phyloP scores from a whole-genome alignment of 306 rosid species.

The Echinosophora koreensis region DNA sequence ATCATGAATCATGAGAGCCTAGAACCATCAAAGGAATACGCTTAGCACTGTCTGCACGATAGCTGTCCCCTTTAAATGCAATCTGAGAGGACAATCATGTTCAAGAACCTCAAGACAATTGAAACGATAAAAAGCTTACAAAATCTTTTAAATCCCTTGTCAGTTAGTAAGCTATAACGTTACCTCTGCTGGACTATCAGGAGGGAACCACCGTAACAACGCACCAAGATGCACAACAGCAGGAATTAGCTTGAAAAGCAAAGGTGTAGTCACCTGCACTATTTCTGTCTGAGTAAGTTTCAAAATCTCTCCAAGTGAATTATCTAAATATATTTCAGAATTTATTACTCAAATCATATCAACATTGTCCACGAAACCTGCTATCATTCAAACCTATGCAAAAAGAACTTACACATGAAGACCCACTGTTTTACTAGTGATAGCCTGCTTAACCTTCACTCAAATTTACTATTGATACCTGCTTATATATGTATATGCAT shows the following conservation, averaged over 20 bases:
- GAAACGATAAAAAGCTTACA: slow-evolving; percentile 24
- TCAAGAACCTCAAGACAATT: slow-evolving; percentile 46
- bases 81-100: slow-evolving; percentile 67
- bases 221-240: slow-evolving; percentile 88
- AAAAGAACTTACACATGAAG: slow-evolving; percentile 29
- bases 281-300: slow-evolving; percentile 35
- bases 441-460: slow-evolving; percentile 25
- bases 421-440: slow-evolving; percentile 27
- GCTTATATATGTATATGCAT: slow-evolving; percentile 16
- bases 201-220: slow-evolving; percentile 84
- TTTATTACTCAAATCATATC: slow-evolving; percentile 31
- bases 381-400: slow-evolving; percentile 23
- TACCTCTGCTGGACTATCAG: slow-evolving; percentile 82
- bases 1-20: slow-evolving; percentile 81
- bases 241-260: slow-evolving; percentile 95
- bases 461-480: slow-evolving; percentile 32
- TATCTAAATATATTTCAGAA: slow-evolving; percentile 20
- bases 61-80: slow-evolving; percentile 76
- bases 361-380: slow-evolving; percentile 33
- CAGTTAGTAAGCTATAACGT: slow-evolving; percentile 34
- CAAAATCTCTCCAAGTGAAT: slow-evolving; percentile 41
- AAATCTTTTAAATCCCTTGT: slow-evolving; percentile 13
- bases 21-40: slow-evolving; percentile 77
- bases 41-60: slow-evolving; percentile 78
- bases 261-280: slow-evolving; percentile 96